These are phyloP conservation scores for Pyricularia sp. DNA, from an alignment of 2,329 filamentous ascomycete genomes.

Conservation along the genomic window DNA sequence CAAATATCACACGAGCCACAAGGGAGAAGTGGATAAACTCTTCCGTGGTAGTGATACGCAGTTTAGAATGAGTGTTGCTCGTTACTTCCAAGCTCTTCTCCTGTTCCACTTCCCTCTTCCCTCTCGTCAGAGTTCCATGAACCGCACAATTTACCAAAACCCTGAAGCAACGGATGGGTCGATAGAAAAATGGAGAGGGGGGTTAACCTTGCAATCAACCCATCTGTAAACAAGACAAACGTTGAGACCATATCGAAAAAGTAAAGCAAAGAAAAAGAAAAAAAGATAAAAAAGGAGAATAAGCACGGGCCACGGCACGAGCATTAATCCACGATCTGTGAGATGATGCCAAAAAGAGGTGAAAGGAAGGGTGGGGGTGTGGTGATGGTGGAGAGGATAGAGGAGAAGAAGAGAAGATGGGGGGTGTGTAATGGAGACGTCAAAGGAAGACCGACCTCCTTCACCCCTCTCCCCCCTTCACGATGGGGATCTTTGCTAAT, in stretches of 20 bases:
- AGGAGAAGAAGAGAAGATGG: too few relatives aligned
- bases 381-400: neutral
- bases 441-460: neutral
- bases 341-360: neutral
- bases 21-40: neutral
- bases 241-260: neutral
- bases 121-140: neutral
- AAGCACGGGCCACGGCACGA: neutral
- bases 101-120: neutral
- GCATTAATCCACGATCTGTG: neutral
- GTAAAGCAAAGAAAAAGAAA: neutral
- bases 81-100: neutral
- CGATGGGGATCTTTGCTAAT: too few relatives aligned
- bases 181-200: neutral
- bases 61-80: neutral
- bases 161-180: neutral
- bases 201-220: neutral
- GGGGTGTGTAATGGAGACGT: neutral
- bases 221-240: neutral
- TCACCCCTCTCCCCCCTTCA: too few relatives aligned
- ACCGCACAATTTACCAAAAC: neutral
- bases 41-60: neutral
- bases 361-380: neutral
- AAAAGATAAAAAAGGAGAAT: neutral
- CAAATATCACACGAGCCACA: neutral